Base-by-base conservation (phyloP, 2,329 filamentous ascomycete genomes). In the Verticillium nubilum region DNA sequence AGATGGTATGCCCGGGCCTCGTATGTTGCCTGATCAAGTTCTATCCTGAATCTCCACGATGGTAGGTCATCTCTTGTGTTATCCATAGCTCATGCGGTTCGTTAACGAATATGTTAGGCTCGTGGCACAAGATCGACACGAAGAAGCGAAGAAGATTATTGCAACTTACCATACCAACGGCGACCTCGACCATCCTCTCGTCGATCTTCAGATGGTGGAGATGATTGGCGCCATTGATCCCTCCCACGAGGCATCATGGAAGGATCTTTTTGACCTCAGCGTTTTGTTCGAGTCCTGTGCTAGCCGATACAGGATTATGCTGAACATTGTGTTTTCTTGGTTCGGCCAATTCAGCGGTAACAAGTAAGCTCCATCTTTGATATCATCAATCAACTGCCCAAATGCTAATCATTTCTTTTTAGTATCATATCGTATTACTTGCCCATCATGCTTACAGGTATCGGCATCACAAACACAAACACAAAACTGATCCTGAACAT, bases 201-300 rank as follows among this genome's bases (percentile, higher is more conserved):
- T 78, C 9, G 69, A 70, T 55, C 68, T 77, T 17, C 71, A 76
- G 60, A 73, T 75, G 57, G 68, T 73, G 47, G 71, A 77, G 54
- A 67, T 72, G 63, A 54, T 28, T 15, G 9, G 15, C 4, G 56
- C 61, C 12, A 65, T 26, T 10, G 67, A 74, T 9, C 7, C 29
- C 2, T 2, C 9, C 37, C 67, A 69, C 35, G 69, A 74, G 26
- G 74, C 74, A 54, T 69, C 73, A 7, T 74, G 76, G 57, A 76
- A 83, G 71, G 74, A 76, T 55, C 76, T 73, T 73, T 75, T 72
- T 72, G 73, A 77, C 64, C 76, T 76, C 58, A 66, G 69, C 42
- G 73, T 71, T 5, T 67, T 76, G 15, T 73, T 76, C 66, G 74
- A 71, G 61, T 69, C 65, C 59, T 65, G 63, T 7, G 66, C 70